These are phyloP conservation scores for Chrysoporthe austroafricana DNA, from an alignment of 2,329 filamentous ascomycete genomes.

Conservation along the genomic window DNA sequence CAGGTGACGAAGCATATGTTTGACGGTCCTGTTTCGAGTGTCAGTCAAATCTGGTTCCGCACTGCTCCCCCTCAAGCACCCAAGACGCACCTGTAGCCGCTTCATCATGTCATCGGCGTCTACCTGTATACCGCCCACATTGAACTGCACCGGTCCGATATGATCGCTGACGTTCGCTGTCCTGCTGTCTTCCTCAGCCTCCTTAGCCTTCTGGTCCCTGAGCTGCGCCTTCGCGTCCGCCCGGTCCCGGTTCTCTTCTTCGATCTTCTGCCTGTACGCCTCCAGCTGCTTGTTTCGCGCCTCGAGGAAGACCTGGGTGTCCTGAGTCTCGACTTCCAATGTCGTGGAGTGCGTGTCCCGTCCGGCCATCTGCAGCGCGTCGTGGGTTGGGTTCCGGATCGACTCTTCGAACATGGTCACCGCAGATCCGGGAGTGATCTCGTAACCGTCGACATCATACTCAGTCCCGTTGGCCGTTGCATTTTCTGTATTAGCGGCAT, in stretches of 20 bases:
- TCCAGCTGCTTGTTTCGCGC: slow-evolving; percentile 79
- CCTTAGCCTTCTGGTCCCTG: slow-evolving; percentile 49
- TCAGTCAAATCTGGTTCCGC: not conserved
- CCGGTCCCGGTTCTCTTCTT: slow-evolving; percentile 47
- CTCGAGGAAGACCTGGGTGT: slow-evolving; percentile 77
- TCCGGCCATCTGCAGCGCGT: slow-evolving; percentile 60
- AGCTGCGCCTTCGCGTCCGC: slow-evolving; percentile 48
- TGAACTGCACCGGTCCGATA: slow-evolving; percentile 94
- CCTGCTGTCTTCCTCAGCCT: slow-evolving; percentile 39
- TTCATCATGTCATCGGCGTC: slow-evolving; percentile 93
- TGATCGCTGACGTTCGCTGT: slow-evolving; percentile 69
- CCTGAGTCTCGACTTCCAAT: slow-evolving; percentile 68
- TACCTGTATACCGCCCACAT: slow-evolving; percentile 96
- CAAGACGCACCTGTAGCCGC: slow-evolving; percentile 71
- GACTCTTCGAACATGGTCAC: slow-evolving; percentile 78
- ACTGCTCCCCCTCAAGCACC: not conserved
- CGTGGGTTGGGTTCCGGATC: slow-evolving; percentile 74
- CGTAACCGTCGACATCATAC: slow-evolving; percentile 35
- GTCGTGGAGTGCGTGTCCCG: slow-evolving; percentile 48
- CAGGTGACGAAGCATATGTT: slow-evolving; percentile 52
- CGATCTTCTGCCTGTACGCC: slow-evolving; percentile 59
- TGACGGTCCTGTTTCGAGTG: slow-evolving; percentile 57
- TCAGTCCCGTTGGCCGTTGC: slow-evolving; percentile 32
- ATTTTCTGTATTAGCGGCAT: slow-evolving; percentile 28
- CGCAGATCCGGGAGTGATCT: slow-evolving; percentile 58